Evolutionary conservation across 345 rosid genomes (phyloP).

Genomic region (Citrus inodora): DNA sequence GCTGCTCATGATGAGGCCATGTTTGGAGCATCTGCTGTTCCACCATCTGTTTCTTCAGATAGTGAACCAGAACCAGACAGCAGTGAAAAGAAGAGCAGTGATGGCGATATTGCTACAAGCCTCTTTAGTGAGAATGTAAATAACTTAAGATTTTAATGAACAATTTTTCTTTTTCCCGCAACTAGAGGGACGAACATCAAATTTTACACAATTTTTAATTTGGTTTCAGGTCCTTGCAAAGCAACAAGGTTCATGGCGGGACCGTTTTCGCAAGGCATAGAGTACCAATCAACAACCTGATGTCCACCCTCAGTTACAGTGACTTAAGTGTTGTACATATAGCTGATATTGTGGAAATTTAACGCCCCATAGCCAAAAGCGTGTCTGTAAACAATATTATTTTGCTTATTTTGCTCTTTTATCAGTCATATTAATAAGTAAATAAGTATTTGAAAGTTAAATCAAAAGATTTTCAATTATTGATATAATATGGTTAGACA

Average conservation of each 20-base stretch:
- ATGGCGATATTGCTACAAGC: constrained; percentile 29
- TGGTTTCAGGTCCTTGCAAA: constrained; percentile 71
- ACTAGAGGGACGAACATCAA: neutral
- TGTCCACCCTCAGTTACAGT: neutral
- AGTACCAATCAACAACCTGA: constrained; percentile 7
- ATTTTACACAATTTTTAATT: neutral
- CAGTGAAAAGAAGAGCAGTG: constrained; percentile 32
- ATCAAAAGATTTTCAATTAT: no score
- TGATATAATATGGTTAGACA: no score
- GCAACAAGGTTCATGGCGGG: constrained; percentile 97
- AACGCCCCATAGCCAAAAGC: neutral
- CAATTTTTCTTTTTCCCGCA: neutral
- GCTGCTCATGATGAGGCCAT: constrained; percentile 90
- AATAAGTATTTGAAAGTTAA: no score
- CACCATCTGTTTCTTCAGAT: constrained; percentile 25
- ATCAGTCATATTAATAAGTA: no score
- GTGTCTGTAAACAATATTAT: neutral
- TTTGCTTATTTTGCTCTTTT: no score
- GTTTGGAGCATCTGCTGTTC: constrained; percentile 63
- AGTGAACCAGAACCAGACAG: constrained; percentile 29
- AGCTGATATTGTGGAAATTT: neutral
- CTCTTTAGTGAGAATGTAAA: constrained; percentile 80
- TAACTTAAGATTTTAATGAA: neutral
- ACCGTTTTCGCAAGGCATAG: constrained; percentile 75
- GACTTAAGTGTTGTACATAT: neutral